phyloP scores from a whole-genome alignment of 176 grass and related monocot genomes.

The Thinopyrum elongatum region DNA sequence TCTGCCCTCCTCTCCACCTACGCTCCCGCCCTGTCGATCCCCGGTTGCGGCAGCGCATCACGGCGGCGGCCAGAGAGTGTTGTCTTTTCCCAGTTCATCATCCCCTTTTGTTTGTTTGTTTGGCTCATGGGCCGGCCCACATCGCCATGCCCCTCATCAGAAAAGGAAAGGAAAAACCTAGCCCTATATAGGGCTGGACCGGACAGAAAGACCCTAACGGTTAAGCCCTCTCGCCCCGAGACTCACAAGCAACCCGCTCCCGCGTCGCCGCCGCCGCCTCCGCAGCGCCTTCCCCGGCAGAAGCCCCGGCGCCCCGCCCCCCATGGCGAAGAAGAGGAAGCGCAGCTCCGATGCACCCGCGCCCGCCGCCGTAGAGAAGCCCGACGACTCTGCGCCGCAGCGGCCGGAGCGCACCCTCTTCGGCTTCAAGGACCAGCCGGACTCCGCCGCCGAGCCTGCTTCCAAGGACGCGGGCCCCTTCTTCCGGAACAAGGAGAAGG shows the following conservation, averaged over 20 bases:
- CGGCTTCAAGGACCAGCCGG: slow-evolving; percentile 60
- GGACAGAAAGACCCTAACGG: neutral
- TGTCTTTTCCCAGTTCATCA: no score
- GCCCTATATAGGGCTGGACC: neutral
- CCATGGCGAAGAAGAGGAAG: slow-evolving; percentile 89
- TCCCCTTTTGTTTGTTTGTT: no score
- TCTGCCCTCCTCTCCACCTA: no score
- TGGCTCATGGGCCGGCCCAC: no score
- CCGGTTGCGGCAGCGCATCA: no score
- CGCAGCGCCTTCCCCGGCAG: neutral
- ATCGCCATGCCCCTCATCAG: no score
- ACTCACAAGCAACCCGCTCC: neutral
- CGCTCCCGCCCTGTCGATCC: no score
- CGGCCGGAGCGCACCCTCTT: slow-evolving; percentile 65
- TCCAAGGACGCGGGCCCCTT: neutral
- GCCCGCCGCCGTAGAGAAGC: slow-evolving; percentile 14
- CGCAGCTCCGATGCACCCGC: slow-evolving; percentile 20
- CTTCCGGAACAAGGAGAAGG: slow-evolving; percentile 95
- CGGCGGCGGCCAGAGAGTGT: no score
- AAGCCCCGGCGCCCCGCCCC: neutral
- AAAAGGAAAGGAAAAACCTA: no score
- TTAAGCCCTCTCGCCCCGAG: slow-evolving; percentile 35
- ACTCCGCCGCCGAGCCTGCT: neutral
- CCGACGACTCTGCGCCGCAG: slow-evolving; percentile 41
- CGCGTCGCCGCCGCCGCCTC: neutral